phyloP scores from a whole-genome alignment of 2,329 filamentous ascomycete genomes.

The Dothideomycetes sp. region DNA sequence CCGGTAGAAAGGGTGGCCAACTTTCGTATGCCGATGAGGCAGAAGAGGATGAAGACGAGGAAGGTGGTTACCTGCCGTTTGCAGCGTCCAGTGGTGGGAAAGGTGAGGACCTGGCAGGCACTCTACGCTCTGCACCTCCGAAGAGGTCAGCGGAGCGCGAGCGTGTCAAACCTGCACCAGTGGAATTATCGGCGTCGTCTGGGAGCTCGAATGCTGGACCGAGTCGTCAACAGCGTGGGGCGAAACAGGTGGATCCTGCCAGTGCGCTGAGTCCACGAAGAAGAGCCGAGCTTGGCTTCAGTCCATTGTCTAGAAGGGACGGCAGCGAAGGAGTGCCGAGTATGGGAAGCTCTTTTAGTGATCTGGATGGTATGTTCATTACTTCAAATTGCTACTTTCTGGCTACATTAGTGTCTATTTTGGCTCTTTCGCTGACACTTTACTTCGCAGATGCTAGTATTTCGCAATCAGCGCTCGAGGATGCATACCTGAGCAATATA shows the following conservation, averaged over 20 bases:
- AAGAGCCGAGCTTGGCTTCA: constrained; percentile 46
- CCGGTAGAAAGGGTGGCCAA: constrained; percentile 17
- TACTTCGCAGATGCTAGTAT: constrained; percentile 57
- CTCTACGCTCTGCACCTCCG: constrained; percentile 8
- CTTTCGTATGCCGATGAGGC: constrained; percentile 17
- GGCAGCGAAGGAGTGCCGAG: constrained; percentile 65
- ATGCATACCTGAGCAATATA: constrained; percentile 64
- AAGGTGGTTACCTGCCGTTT: constrained; percentile 30
- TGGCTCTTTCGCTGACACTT: background rate
- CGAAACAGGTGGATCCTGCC: constrained; percentile 11
- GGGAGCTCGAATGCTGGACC: constrained; percentile 14
- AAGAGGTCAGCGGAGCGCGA: background rate
- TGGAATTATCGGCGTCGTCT: constrained; percentile 47
- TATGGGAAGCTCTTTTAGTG: constrained; percentile 79
- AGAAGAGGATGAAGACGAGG: constrained; percentile 33
- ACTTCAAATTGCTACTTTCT: too few relatives aligned
- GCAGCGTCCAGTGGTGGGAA: constrained; percentile 18
- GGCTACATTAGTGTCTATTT: background rate
- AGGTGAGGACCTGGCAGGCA: constrained; percentile 12
- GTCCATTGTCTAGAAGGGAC: constrained; percentile 44
- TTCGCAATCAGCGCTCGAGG: constrained; percentile 69
- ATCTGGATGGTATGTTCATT: constrained; percentile 54
- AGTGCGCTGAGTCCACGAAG: constrained; percentile 40
- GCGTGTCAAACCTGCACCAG: background rate
- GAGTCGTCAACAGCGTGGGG: constrained; percentile 1